phyloP scores from a whole-genome alignment of 306 rosid genomes.

The Prunus mira region DNA sequence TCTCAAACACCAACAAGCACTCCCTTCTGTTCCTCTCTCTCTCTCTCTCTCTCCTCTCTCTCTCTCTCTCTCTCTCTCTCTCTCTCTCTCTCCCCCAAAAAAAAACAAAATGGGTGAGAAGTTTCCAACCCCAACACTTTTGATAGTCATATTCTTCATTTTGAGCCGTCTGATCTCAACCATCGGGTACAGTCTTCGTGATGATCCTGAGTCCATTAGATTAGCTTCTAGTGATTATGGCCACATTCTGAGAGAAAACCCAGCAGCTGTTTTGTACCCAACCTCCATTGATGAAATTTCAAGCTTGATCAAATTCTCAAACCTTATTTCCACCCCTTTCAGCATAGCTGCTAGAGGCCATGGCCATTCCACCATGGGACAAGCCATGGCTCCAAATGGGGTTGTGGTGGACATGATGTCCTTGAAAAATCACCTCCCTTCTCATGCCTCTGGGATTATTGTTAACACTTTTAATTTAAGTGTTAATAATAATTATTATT shows the following conservation, averaged over 20 bases:
- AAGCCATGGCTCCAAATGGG: conserved; percentile 64
- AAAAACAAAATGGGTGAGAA: conserved; percentile 33
- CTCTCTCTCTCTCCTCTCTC: conserved; percentile 11
- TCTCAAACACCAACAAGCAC: conserved; percentile 16
- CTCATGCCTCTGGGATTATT: conserved; percentile 10
- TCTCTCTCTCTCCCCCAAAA: not conserved
- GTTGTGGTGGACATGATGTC: conserved; percentile 60
- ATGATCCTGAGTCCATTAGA: conserved; percentile 43
- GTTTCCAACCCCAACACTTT: conserved; percentile 20
- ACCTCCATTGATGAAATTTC: conserved; percentile 49
- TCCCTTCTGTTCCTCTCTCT: not conserved
- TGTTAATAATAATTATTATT: conserved; percentile 8
- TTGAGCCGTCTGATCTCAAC: conserved; percentile 42
- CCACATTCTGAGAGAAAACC: conserved; percentile 39
- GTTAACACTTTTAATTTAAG: not conserved
- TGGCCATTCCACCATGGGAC: conserved; percentile 68
- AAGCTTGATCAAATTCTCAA: conserved; percentile 34
- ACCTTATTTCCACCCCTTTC: conserved; percentile 44
- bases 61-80: not conserved
- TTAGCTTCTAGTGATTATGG: conserved; percentile 66
- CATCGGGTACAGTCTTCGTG: conserved; percentile 34
- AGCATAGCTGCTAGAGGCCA: conserved; percentile 54
- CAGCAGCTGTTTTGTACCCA: conserved; percentile 57
- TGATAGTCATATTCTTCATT: conserved; percentile 26
- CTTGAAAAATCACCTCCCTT: conserved; percentile 21